phyloP scores from a whole-genome alignment of 2,329 filamentous ascomycete species.

The Botryosphaeria dothidea region DNA sequence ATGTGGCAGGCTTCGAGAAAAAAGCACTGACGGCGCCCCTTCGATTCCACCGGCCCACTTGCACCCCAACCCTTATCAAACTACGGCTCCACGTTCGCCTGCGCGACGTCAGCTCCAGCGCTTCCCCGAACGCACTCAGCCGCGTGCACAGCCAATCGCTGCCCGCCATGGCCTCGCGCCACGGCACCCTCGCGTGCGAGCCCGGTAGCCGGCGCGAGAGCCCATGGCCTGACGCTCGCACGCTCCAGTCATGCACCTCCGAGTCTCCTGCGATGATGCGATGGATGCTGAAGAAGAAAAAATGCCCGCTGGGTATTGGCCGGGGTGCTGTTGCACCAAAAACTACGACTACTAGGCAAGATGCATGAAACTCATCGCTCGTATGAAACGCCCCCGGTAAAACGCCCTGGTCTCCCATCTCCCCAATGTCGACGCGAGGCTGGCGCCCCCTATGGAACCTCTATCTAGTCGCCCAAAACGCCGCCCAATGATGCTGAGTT shows the following conservation, averaged over 20 bases:
- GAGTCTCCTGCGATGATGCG: background rate
- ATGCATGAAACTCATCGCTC: constrained; percentile 17
- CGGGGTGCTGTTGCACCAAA: constrained; percentile 9
- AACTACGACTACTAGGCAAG: constrained; percentile 6
- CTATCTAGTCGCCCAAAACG: constrained; percentile 21
- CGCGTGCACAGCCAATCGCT: constrained; percentile 1
- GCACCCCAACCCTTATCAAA: constrained; percentile 14
- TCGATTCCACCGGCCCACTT: background rate
- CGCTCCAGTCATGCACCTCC: background rate
- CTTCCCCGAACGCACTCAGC: constrained; percentile 8
- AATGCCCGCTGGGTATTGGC: constrained; percentile 6
- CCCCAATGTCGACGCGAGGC: background rate
- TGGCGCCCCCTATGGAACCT: constrained; percentile 15
- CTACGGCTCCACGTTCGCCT: constrained; percentile 7
- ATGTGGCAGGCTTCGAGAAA: constrained; percentile 2
- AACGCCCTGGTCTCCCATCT: background rate
- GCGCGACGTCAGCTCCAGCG: constrained; percentile 9
- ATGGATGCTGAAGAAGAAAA: constrained; percentile 6
- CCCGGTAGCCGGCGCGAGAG: background rate
- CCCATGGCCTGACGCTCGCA: constrained; percentile 4
- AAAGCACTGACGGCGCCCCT: background rate
- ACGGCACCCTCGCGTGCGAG: background rate
- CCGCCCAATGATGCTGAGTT: constrained; percentile 21
- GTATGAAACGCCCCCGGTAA: constrained; percentile 13
- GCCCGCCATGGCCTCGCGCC: background rate